phyloP scores from a whole-genome alignment of 2,329 filamentous ascomycete genomes.

The Diaporthe destruens region DNA sequence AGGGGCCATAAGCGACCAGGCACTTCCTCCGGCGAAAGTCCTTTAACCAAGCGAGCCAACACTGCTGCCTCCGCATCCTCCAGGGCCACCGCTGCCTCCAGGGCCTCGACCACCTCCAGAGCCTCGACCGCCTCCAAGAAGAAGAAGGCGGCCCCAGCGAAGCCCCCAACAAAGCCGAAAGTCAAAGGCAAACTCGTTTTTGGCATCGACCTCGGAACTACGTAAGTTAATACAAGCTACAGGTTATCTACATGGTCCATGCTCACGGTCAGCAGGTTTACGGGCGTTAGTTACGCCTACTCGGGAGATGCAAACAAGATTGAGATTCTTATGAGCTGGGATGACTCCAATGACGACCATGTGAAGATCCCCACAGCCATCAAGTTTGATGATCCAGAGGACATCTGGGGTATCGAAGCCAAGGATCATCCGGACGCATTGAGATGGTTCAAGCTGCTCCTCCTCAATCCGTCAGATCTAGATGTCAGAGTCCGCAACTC shows the following conservation, averaged over 20 bases:
- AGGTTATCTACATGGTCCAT: neutral
- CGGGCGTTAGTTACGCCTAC: conserved; percentile 56
- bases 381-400: conserved; percentile 20
- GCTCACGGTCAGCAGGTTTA: conserved; percentile 48
- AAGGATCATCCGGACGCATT: conserved; percentile 46
- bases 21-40: no score
- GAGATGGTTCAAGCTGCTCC: conserved; percentile 58
- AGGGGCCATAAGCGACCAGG: neutral
- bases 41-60: neutral
- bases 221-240: conserved; percentile 48
- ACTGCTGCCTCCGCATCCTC: neutral
- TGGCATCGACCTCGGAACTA: conserved; percentile 62
- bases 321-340: conserved; percentile 51
- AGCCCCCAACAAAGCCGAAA: neutral
- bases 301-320: conserved; percentile 47
- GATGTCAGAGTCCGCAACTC: conserved; percentile 44
- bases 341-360: conserved; percentile 46
- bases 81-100: neutral
- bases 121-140: neutral
- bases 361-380: conserved; percentile 52
- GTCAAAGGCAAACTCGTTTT: conserved; percentile 48
- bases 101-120: neutral
- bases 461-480: conserved; percentile 52
- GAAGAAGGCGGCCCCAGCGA: neutral
- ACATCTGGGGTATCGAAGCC: conserved; percentile 50